Evolutionary conservation across 1,284 basidiomycete genomes (phyloP), one percentile per base, ranked within the genome.

Genomic region (Taiwanofungus camphoratus): DNA sequence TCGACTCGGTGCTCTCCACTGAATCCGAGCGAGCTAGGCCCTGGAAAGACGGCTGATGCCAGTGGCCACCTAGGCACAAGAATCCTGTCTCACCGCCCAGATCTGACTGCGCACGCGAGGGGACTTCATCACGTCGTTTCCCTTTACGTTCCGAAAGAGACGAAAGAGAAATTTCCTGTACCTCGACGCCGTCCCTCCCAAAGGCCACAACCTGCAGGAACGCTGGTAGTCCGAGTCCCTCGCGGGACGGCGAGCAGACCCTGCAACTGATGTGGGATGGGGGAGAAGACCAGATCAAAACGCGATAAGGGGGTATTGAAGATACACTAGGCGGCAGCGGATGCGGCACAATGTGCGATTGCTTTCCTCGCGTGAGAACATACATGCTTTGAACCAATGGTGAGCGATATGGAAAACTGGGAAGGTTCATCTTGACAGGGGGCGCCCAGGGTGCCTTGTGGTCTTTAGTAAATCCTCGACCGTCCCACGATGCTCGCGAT

Each of bases 121-220:
- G 59, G 15, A 76, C 73, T 36, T 75, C 69, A 5, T 60, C 59
- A 27, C 58, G 65, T 29, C 54, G 60, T 57, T 71, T 70, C n/a
- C 65, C 69, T 61, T 81, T 75, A 2, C 74, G 72, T 26, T 45
- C 39, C 19, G 56, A 52, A 35, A 71, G 58, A 27, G 59, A 56
- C 2, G 65, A 53, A 9, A 76, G 58, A 1, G 74, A 60, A 15
- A 82, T 55, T 58, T 89, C 87, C 49, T 82, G 79, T 1, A 79
- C 73, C 57, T 89, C 86, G 7, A 89, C 51, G 6, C 86, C 85
- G 42, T 76, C 70, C 46, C 82, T 79, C 26, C 77, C 69, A 41
- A 88, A 74, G 9, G 74, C 79, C 33, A 85, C 66, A 26, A 87
- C 59, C 58, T 89, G 87, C 30, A 88, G 58, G 50, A 76, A 71